Evolutionary conservation across 495 filamentous ascomycete species (phyloP).

Genomic region (Penicillium cosmopolitanum): DNA sequence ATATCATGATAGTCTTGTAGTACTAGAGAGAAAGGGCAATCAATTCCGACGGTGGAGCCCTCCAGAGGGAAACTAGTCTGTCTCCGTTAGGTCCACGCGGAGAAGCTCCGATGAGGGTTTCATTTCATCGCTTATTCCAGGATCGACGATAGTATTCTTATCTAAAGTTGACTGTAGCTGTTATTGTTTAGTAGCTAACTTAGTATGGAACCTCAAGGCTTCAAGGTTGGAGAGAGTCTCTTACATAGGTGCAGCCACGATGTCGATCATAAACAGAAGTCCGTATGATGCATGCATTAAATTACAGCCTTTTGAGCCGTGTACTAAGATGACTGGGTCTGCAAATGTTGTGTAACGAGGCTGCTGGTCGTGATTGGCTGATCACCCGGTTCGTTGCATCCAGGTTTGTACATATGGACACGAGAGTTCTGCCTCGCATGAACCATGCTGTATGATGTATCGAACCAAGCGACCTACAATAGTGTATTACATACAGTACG

Average conservation of each 20-base stretch:
- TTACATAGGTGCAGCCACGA: no score
- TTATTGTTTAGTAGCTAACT: no score
- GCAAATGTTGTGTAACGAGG: background rate
- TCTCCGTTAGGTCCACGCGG: slow-evolving; percentile 2
- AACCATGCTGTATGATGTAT: background rate
- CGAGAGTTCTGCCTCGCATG: background rate
- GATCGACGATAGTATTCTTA: no score
- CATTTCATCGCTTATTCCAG: no score
- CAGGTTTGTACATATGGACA: background rate
- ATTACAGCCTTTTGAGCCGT: background rate
- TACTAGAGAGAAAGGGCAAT: background rate
- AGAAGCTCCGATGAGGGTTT: background rate
- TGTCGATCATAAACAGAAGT: no score
- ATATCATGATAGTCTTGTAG: no score
- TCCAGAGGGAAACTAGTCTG: background rate
- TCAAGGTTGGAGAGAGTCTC: no score
- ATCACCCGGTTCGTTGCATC: background rate
- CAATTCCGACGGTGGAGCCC: background rate
- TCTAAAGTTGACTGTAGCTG: no score
- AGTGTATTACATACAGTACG: no score
- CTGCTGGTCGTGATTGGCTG: background rate
- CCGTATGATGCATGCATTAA: no score
- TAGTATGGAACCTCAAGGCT: no score
- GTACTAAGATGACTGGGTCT: background rate
- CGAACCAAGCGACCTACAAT: no score